Conservation (phyloP, 805 yeast species). For the Candida ipomoeae region DNA sequence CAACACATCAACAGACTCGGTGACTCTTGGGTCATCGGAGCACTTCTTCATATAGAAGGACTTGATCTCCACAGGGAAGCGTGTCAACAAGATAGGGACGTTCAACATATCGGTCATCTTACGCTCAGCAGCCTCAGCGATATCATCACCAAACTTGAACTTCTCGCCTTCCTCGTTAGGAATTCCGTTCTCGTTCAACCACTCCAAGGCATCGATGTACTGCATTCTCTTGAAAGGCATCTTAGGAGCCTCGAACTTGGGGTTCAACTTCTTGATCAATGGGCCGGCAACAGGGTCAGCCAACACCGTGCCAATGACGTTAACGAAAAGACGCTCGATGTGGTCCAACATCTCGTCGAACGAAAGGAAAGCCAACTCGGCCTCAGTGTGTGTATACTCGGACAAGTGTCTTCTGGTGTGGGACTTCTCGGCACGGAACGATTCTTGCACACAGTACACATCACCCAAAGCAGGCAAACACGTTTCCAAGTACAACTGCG, state of each 20-base stretch:
- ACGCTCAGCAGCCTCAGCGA: slow-evolving; percentile 99
- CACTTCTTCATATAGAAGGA: slow-evolving; percentile 97
- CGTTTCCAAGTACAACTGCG: slow-evolving; percentile 95
- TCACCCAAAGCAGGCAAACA: slow-evolving; percentile 95
- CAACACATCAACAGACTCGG: slow-evolving; percentile 96
- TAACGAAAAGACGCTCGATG: slow-evolving; percentile 73
- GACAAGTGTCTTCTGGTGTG: slow-evolving; percentile 97
- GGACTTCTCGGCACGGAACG: slow-evolving; percentile 98
- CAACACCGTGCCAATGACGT: slow-evolving; percentile 66
- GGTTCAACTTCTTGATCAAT: slow-evolving; percentile 86
- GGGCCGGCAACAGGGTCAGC: slow-evolving; percentile 94
- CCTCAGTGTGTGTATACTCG: slow-evolving; percentile 96
- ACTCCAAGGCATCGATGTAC: slow-evolving; percentile 84
- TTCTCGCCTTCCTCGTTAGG: slow-evolving; percentile 91
- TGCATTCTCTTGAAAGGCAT: slow-evolving; percentile 89
- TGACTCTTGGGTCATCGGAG: slow-evolving; percentile 84
- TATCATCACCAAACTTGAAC: slow-evolving; percentile 97
- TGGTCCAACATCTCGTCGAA: slow-evolving; percentile 86
- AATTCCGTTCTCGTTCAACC: slow-evolving; percentile 95
- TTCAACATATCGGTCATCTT: slow-evolving; percentile 95
- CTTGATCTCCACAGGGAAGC: slow-evolving; percentile 96
- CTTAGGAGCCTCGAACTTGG: slow-evolving; percentile 76
- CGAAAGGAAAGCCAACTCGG: slow-evolving; percentile 81
- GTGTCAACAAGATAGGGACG: slow-evolving; percentile 83
- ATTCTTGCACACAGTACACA: slow-evolving; percentile 95